Percentiles rank a stretch among this genome's conserved stretches.
Conservation (phyloP, 2,329 filamentous ascomycete genomes). For the Chaetomium sp. region DNA sequence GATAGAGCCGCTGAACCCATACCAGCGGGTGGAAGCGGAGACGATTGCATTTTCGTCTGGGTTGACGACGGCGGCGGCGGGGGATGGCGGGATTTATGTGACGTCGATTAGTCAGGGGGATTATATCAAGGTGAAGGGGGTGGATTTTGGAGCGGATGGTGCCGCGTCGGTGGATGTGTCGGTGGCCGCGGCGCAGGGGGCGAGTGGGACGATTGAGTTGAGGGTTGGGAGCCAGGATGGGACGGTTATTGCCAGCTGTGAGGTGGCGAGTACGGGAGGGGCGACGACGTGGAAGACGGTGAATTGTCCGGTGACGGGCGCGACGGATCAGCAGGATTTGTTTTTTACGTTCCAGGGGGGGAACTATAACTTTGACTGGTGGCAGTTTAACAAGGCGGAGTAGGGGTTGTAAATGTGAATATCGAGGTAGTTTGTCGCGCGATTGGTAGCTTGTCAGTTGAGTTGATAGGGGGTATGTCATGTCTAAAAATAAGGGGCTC, state of each 20-base stretch:
- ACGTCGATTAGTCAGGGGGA: neutral
- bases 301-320: neutral
- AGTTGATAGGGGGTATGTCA: no score
- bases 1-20: neutral
- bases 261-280: neutral
- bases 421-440: no score
- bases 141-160: constrained; percentile 8
- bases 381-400: neutral
- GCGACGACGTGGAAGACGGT: neutral
- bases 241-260: neutral
- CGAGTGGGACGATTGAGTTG: neutral
- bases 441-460: no score
- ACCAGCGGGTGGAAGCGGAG: neutral
- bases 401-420: no score
- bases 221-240: neutral
- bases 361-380: neutral
- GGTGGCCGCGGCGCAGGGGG: neutral
- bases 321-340: neutral
- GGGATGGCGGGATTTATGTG: neutral
- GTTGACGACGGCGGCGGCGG: neutral
- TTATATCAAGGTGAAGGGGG: constrained; percentile 2
- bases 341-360: neutral
- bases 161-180: neutral
- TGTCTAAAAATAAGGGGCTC: no score
- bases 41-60: neutral